A percentile compares a stretch with the other conserved stretches of the same genome.
phyloP scores from a whole-genome alignment of 257 asterid genomes.

The Euphrasia confusa region DNA sequence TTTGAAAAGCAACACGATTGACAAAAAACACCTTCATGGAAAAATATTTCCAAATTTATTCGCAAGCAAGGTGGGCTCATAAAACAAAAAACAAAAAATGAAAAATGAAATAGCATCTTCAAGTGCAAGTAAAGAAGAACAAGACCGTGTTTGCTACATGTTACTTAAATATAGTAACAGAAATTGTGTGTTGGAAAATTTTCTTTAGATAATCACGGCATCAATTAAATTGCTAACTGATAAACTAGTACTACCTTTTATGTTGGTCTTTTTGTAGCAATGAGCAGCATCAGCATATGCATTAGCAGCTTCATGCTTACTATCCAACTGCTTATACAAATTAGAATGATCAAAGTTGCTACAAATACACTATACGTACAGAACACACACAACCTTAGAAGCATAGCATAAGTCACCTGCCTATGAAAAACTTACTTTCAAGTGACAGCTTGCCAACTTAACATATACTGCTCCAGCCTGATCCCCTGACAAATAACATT shows the following conservation, averaged over 20 bases:
- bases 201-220: not conserved
- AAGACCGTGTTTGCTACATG: conserved; percentile 8
- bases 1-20: conserved; percentile 1
- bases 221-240: not conserved
- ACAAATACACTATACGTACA: not conserved
- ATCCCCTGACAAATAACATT: conserved; percentile 63
- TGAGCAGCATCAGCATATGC: conserved; percentile 91
- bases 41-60: not conserved
- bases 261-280: conserved; percentile 71
- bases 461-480: conserved; percentile 81
- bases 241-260: conserved; percentile 51
- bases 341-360: conserved; percentile 8
- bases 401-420: conserved; percentile 13
- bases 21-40: not conserved
- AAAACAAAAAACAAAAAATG: not conserved
- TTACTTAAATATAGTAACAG: not conserved
- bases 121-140: not conserved
- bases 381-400: conserved; percentile 9
- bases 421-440: conserved; percentile 47
- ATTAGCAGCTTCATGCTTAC: conserved; percentile 94
- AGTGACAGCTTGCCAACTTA: conserved; percentile 74
- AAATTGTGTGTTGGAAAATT: not conserved
- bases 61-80: not conserved
- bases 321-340: conserved; percentile 57
- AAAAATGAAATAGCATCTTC: conserved; percentile 4